Evolutionary conservation across 2,329 filamentous ascomycete species (phyloP).

Genomic region (Hypocreales sp.): DNA sequence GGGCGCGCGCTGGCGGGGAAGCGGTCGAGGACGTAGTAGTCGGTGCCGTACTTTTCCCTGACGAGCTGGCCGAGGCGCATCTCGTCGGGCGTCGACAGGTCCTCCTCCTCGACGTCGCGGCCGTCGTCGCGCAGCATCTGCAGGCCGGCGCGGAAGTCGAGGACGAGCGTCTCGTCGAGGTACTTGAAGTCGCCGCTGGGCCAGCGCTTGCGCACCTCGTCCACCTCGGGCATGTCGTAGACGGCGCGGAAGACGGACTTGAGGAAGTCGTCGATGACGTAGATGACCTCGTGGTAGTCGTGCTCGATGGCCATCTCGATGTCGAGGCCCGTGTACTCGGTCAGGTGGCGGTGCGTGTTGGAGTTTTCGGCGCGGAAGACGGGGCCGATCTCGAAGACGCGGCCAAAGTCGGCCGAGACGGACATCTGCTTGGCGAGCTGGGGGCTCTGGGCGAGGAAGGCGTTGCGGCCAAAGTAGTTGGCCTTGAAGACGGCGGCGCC

Average conservation of each 20-base stretch:
- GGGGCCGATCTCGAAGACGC: constrained; percentile 57
- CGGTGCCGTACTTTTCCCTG: constrained; percentile 73
- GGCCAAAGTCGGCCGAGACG: constrained; percentile 76
- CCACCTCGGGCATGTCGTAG: constrained; percentile 47
- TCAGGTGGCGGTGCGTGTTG: constrained; percentile 87
- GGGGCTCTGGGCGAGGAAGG: constrained; percentile 82
- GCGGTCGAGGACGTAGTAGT: constrained; percentile 91
- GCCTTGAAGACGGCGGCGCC: constrained; percentile 84
- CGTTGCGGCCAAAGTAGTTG: constrained; percentile 76
- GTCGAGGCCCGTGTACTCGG: constrained; percentile 87
- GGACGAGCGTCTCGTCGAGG: constrained; percentile 69
- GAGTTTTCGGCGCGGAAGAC: constrained; percentile 93
- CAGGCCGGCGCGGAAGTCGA: constrained; percentile 67
- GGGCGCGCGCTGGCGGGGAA: constrained; percentile 74
- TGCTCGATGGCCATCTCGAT: constrained; percentile 83
- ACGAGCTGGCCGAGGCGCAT: constrained; percentile 73
- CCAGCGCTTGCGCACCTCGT: constrained; percentile 68
- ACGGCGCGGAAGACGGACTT: constrained; percentile 48
- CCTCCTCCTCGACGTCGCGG: constrained; percentile 67
- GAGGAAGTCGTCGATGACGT: constrained; percentile 63
- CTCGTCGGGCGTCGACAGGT: constrained; percentile 74
- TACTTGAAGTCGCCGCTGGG: constrained; percentile 77
- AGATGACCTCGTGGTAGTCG: constrained; percentile 78
- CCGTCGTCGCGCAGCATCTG: constrained; percentile 72
- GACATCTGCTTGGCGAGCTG: constrained; percentile 89